Conservation (phyloP, 129 eudicot genomes). For the Arctium lappa region DNA sequence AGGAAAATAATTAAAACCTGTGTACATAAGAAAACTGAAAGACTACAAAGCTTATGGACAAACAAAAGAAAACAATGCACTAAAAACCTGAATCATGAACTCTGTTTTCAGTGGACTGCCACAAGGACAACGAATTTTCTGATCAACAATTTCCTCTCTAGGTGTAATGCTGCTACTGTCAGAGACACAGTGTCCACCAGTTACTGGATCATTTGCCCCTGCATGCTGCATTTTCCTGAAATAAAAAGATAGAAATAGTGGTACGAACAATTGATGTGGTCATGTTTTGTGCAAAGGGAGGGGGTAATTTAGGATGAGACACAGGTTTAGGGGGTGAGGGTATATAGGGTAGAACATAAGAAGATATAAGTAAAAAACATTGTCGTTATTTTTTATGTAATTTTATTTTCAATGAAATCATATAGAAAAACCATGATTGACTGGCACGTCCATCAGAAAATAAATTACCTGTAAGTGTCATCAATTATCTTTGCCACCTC, state of each 20-base stretch:
- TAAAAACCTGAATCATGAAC: constrained; percentile 42
- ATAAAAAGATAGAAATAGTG: constrained; percentile 2
- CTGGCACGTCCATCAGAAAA: neutral
- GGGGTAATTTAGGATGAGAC: neutral
- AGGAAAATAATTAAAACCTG: neutral
- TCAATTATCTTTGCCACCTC: constrained; percentile 36
- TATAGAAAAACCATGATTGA: neutral
- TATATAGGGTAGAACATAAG: neutral
- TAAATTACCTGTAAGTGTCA: constrained; percentile 31
- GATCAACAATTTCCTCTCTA: constrained; percentile 30
- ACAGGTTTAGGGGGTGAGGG: neutral
- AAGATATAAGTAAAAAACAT: neutral
- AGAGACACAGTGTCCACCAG: constrained; percentile 26
- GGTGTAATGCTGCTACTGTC: constrained; percentile 28
- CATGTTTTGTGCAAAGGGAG: neutral
- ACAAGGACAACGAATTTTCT: constrained; percentile 52
- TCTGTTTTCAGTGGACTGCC: constrained; percentile 33
- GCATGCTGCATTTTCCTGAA: constrained; percentile 32
- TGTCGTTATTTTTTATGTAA: neutral
- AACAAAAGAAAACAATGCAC: neutral
- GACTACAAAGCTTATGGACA: constrained; percentile 1
- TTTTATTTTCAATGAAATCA: neutral
- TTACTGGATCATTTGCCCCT: constrained; percentile 26
- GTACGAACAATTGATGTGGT: constrained; percentile 6
- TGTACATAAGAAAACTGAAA: neutral